Percentiles rank a stretch among this genome's conserved stretches.
These are phyloP conservation scores for Cryoendolithus antarcticus DNA, from an alignment of 2,329 filamentous ascomycete species.

Conservation along the genomic window DNA sequence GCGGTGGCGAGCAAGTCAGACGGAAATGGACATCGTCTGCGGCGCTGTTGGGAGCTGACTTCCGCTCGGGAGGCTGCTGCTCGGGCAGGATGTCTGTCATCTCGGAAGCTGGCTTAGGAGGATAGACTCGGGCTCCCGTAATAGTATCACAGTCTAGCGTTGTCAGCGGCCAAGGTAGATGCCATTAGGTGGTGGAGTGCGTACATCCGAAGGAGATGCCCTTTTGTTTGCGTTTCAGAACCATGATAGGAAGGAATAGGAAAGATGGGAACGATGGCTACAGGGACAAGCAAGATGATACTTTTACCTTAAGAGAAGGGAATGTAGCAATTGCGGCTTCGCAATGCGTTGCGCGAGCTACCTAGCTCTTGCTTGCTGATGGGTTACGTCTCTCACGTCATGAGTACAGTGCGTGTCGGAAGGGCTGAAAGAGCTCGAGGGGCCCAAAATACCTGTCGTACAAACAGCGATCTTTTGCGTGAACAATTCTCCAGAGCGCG, in stretches of 20 bases:
- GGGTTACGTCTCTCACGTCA: too few relatives aligned
- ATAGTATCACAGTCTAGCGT: constrained; percentile 21
- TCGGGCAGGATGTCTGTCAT: constrained; percentile 19
- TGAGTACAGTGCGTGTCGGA: too few relatives aligned
- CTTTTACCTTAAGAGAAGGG: too few relatives aligned
- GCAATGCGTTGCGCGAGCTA: too few relatives aligned
- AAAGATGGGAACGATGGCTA: too few relatives aligned
- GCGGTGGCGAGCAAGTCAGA: constrained; percentile 53
- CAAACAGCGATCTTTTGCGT: too few relatives aligned
- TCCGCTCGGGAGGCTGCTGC: constrained; percentile 19
- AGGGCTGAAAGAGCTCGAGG: too few relatives aligned
- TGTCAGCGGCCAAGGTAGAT: not conserved
- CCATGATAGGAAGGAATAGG: constrained; percentile 10
- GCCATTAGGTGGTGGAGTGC: constrained; percentile 4
- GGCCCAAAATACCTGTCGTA: too few relatives aligned
- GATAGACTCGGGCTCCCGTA: constrained; percentile 25
- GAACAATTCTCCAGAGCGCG: too few relatives aligned
- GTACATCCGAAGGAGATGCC: constrained; percentile 24
- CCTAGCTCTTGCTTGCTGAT: too few relatives aligned
- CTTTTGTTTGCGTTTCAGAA: constrained; percentile 20
- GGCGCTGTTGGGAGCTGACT: constrained; percentile 8
- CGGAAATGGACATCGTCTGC: constrained; percentile 34
- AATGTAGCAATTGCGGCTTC: too few relatives aligned
- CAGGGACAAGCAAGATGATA: too few relatives aligned
- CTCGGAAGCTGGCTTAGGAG: constrained; percentile 12